A percentile compares a stretch with the other conserved stretches of the same genome.
These are phyloP conservation scores for Leishmania tarentolae DNA, from an alignment of 208 protist genomes.

Conservation along the genomic window DNA sequence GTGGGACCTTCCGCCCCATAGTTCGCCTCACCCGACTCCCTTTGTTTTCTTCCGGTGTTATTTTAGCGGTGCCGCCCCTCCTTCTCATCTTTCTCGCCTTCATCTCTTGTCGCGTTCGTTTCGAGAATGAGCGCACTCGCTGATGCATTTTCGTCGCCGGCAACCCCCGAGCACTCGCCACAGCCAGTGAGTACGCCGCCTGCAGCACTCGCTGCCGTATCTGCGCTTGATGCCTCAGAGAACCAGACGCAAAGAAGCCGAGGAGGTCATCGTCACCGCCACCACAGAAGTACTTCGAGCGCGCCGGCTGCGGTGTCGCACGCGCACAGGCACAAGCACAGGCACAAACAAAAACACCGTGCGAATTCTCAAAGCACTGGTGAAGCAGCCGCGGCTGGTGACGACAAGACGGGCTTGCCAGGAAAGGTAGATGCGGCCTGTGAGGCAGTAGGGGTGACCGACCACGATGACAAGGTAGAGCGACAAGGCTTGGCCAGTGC, in stretches of 20 bases:
- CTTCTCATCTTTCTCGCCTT: not conserved
- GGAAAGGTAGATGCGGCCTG: not conserved
- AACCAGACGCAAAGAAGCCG: not conserved
- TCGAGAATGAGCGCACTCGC: not conserved
- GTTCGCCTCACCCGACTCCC: no score
- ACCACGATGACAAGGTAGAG: conserved; percentile 24
- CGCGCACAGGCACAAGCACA: conserved; percentile 6
- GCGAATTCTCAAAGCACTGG: not conserved
- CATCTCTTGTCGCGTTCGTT: not conserved
- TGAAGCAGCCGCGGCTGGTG: not conserved
- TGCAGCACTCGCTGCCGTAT: not conserved
- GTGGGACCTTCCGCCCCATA: not conserved
- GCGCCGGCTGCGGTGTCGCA: not conserved
- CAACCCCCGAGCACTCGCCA: conserved; percentile 5
- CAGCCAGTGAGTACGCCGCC: no score
- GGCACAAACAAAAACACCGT: conserved; percentile 3
- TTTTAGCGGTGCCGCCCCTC: not conserved
- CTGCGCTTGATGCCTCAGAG: not conserved
- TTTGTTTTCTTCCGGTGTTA: not conserved
- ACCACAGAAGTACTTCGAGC: not conserved
- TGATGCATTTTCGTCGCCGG: not conserved
- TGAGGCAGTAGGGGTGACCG: conserved; percentile 15
- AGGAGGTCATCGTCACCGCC: not conserved
- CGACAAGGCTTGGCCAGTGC: conserved; percentile 12
- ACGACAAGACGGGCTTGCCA: not conserved